A percentile compares a stretch with the other conserved stretches of the same genome.
These are phyloP conservation scores for Spatholobus suberectus DNA, from an alignment of 306 rosid genomes.

Conservation along the genomic window DNA sequence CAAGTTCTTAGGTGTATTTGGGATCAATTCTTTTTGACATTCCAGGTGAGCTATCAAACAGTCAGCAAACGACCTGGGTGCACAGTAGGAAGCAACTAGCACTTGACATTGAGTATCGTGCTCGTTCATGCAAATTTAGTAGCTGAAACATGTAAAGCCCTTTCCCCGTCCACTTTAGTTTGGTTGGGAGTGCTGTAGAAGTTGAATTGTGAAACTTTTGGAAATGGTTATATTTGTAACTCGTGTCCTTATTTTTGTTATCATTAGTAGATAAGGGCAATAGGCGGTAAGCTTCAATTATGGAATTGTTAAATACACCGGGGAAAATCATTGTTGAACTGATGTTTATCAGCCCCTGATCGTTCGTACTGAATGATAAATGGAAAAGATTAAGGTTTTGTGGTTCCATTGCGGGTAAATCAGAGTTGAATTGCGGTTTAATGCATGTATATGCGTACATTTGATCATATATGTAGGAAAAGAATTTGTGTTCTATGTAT, in stretches of 20 bases:
- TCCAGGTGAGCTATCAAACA: neutral
- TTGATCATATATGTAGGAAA: neutral
- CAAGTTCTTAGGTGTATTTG: constrained; percentile 42
- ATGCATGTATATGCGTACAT: neutral
- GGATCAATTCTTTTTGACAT: constrained; percentile 1
- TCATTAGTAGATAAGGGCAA: neutral
- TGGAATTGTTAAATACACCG: neutral
- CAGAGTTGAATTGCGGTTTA: neutral
- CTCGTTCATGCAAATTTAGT: neutral
- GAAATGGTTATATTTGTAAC: neutral
- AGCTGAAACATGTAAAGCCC: neutral
- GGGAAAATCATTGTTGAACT: neutral
- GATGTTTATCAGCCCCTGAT: neutral
- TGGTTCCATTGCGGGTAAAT: neutral
- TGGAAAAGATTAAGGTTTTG: neutral
- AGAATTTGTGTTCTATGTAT: neutral
- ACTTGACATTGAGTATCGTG: neutral
- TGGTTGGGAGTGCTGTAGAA: neutral
- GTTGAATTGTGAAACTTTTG: neutral
- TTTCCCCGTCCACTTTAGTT: neutral
- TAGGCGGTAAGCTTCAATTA: neutral
- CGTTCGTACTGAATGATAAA: neutral
- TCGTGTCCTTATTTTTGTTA: neutral
- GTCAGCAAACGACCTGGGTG: neutral
- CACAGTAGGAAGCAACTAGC: neutral